Percentiles rank a stretch among this genome's conserved stretches.
phyloP scores from a whole-genome alignment of 2,329 filamentous ascomycete genomes.

The Fusarium buxicola region DNA sequence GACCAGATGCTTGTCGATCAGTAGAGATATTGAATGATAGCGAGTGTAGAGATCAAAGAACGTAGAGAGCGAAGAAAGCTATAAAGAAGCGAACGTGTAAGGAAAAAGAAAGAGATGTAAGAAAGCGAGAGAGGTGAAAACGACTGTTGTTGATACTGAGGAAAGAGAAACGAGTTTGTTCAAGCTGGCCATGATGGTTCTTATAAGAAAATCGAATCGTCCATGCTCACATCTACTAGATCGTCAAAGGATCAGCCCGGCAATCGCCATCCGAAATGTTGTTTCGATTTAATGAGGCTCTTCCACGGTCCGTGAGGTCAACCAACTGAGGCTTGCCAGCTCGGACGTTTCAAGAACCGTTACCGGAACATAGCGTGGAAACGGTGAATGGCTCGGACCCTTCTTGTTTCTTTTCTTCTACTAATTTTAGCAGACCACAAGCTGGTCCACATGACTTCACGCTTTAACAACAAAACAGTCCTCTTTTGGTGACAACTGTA shows the following conservation, averaged over 20 bases:
- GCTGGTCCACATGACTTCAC: too few species aligned
- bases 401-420: slow-evolving; percentile 30
- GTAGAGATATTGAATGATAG: slow-evolving; percentile 3
- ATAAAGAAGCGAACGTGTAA: slow-evolving; percentile 7
- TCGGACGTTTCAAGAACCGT: slow-evolving; percentile 34
- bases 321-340: slow-evolving; percentile 31
- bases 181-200: slow-evolving; percentile 13
- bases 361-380: slow-evolving; percentile 25
- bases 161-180: slow-evolving; percentile 7
- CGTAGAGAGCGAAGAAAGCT: background rate
- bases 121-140: slow-evolving; percentile 22
- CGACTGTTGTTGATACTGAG: slow-evolving; percentile 29
- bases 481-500: too few species aligned
- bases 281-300: slow-evolving; percentile 14
- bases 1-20: slow-evolving; percentile 15
- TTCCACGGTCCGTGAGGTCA: slow-evolving; percentile 14
- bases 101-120: slow-evolving; percentile 8
- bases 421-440: slow-evolving; percentile 24
- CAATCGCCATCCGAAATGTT: slow-evolving; percentile 1
- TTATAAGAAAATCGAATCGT: slow-evolving; percentile 25
- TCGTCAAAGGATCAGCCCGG: background rate
- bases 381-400: slow-evolving; percentile 30
- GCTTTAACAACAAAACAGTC: too few species aligned
- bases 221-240: background rate
- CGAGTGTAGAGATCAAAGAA: slow-evolving; percentile 1